Conservation (phyloP, 306 rosid genomes). For the Pyrus communis region DNA sequence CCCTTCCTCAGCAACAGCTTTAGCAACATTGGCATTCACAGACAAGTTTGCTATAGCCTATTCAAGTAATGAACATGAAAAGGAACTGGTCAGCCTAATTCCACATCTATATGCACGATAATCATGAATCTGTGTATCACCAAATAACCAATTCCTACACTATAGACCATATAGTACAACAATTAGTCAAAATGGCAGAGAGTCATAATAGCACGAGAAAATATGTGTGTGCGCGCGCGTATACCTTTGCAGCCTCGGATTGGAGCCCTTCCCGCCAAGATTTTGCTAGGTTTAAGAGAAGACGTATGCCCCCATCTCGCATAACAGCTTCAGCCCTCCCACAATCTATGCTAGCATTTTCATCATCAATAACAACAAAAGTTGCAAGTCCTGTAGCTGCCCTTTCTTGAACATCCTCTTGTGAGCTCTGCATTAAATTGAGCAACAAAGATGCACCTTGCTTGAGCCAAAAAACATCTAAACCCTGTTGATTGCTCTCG, state of each 20-base stretch:
- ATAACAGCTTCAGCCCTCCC: slow-evolving; percentile 97
- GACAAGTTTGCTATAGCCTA: slow-evolving; percentile 99
- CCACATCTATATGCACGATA: background rate
- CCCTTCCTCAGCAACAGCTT: slow-evolving; percentile 98
- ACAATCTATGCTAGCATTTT: slow-evolving; percentile 86
- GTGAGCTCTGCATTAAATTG: slow-evolving; percentile 92
- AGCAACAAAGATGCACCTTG: slow-evolving; percentile 92
- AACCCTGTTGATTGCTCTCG: slow-evolving; percentile 89
- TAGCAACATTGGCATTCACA: slow-evolving; percentile 90
- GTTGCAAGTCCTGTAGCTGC: slow-evolving; percentile 99
- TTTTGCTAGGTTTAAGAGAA: slow-evolving; percentile 83
- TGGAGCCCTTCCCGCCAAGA: slow-evolving; percentile 99
- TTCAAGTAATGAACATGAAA: slow-evolving; percentile 9
- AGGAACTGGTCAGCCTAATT: slow-evolving; percentile 1
- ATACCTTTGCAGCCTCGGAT: slow-evolving; percentile 96
- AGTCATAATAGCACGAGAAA: background rate
- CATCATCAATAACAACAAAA: slow-evolving; percentile 97
- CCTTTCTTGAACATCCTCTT: slow-evolving; percentile 99
- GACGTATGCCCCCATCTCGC: slow-evolving; percentile 93
- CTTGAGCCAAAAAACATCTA: slow-evolving; percentile 86
- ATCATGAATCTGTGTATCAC: slow-evolving; percentile 1
- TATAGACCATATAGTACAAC: background rate
- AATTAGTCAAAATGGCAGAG: background rate
- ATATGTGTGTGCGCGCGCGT: background rate
- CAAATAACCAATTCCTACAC: slow-evolving; percentile 9